Base-by-base conservation (phyloP, 371 early-diverging fungal genomes). In the Rhizopus microsporus region DNA sequence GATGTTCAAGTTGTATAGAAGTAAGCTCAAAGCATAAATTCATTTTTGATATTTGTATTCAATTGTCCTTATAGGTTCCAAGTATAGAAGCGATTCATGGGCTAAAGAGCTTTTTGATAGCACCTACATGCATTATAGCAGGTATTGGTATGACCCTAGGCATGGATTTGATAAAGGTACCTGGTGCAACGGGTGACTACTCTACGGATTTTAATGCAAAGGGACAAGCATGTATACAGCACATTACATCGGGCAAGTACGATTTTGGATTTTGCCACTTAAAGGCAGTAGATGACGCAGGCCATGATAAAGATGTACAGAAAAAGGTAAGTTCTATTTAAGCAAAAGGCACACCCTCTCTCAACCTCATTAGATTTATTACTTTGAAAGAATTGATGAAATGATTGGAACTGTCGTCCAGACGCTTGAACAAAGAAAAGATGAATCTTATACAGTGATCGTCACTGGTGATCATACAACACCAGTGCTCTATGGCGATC, bases 381-480 rank as follows among this genome's bases (percentile, higher is more conserved):
- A 71, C 44, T 43, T 81, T 9, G 68, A 78, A 39, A 65, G 72
- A 30, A 69, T 81, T 31, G 82, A 81, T 57, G 35, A 38, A 10
- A 75, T 78, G 77, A 51, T 81, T 32, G 74, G 74, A 4, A 54
- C 59, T 33, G 62, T 81, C 16, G 35, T 73, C 5, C 23, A 40
- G 5, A 51, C 29, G n/a, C 46, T 78, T 13, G 45, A 31, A 16
- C 50, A 62, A 37, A 63, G 56, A 46, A 54, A 67, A 34, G 46
- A 49, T 33, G 39, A 52, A 31, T 37, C 81, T 69, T 74, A 67
- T 49, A 70, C 74, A 0, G 58, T 79, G 7, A 53, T 78, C 17
- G 64, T 81, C n/a, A 78, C 82, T 7, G 80, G 82, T 7, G 82
- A 81, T 51, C 82, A 82, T 57, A 78, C 82, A 15, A 81, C 82